A percentile compares a stretch with the other conserved stretches of the same genome.
Conservation (phyloP, 352 stramenopile genomes). For the Peronosclerospora sorghi region DNA sequence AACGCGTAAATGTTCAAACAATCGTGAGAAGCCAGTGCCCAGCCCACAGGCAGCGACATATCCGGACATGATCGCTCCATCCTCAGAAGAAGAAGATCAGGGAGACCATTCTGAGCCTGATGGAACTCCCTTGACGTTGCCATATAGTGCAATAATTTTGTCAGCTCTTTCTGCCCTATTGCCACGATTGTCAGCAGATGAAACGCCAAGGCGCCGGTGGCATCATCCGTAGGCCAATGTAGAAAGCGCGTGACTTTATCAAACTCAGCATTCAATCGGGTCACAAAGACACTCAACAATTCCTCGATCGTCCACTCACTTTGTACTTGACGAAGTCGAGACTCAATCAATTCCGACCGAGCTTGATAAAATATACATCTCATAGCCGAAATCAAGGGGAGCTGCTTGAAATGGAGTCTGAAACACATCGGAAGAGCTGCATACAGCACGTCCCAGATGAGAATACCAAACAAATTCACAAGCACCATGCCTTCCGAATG, state of each 20-base stretch:
- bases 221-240: conserved; percentile 28
- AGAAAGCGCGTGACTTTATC: conserved; percentile 59
- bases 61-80: conserved; percentile 4
- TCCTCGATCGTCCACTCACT: conserved; percentile 28
- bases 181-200: conserved; percentile 41
- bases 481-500: conserved; percentile 75
- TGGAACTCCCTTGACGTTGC: conserved; percentile 56
- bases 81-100: conserved; percentile 50
- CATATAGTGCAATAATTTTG: conserved; percentile 51
- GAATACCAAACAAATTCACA: conserved; percentile 66
- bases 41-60: background rate
- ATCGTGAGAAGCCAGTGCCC: conserved; percentile 20
- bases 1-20: conserved; percentile 38
- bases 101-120: conserved; percentile 58
- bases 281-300: conserved; percentile 26
- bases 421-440: conserved; percentile 69
- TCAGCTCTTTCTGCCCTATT: conserved; percentile 30
- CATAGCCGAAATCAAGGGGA: conserved; percentile 64
- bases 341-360: conserved; percentile 34
- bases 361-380: conserved; percentile 34
- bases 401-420: conserved; percentile 73
- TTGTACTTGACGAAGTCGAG: conserved; percentile 29
- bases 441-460: conserved; percentile 87
- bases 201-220: conserved; percentile 25
- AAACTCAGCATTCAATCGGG: conserved; percentile 30